Percentiles rank a stretch among this genome's conserved stretches.
Conservation (phyloP, 1,284 basidiomycete species). For the Leucocoprinus gongylophorus region DNA sequence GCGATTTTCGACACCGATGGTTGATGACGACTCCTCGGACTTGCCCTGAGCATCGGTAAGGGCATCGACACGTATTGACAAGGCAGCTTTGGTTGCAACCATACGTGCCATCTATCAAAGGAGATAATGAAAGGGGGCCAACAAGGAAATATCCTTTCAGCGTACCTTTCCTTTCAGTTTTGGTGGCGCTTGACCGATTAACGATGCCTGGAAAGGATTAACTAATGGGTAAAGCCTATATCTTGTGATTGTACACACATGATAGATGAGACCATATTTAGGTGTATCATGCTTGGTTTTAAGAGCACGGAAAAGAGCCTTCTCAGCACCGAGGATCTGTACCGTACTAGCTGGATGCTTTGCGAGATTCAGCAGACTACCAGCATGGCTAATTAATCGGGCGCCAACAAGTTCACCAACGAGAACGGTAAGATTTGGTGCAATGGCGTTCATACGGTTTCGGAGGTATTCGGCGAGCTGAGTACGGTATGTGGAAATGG, state of each 20-base stretch:
- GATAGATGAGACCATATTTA: constrained; percentile 97
- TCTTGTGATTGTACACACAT: constrained; percentile 45
- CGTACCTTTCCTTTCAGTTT: constrained; percentile 98
- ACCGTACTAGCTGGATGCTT: constrained; percentile 98
- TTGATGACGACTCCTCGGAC: constrained; percentile 71
- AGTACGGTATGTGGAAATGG: constrained; percentile 89
- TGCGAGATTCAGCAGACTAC: constrained; percentile 87
- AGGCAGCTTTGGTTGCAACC: constrained; percentile 96
- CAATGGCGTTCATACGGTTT: constrained; percentile 96
- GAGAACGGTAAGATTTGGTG: constrained; percentile 92
- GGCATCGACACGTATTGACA: constrained; percentile 95
- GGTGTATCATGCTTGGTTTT: constrained; percentile 99
- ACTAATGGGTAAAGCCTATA: constrained; percentile 1
- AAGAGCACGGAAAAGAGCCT: constrained; percentile 94
- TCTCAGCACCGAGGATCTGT: constrained; percentile 97
- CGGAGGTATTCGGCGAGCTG: constrained; percentile 93
- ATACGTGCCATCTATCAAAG: constrained; percentile 87
- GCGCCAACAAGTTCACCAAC: constrained; percentile 98
- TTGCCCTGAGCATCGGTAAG: constrained; percentile 91
- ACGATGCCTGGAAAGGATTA: constrained; percentile 56
- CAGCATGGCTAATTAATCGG: constrained; percentile 93
- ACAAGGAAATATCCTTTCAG: not conserved
- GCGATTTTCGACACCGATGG: constrained; percentile 90
- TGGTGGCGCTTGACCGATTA: constrained; percentile 95
- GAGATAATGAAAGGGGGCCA: not conserved